These are phyloP conservation scores for Aspergillus fischeri DNA, from an alignment of 2,329 filamentous ascomycete genomes.

Conservation along the genomic window DNA sequence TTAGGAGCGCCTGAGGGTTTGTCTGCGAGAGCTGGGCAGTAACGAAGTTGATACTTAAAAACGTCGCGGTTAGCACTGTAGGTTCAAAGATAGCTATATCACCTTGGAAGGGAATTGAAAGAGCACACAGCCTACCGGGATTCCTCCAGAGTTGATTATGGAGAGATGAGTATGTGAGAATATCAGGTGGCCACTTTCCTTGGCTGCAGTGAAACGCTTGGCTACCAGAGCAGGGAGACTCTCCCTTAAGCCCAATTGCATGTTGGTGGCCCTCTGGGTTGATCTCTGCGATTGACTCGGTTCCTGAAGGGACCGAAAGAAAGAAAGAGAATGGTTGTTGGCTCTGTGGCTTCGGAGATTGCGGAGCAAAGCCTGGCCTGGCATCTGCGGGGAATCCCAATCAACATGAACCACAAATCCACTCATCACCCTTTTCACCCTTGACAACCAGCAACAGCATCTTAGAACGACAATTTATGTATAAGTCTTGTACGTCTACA, in stretches of 20 bases:
- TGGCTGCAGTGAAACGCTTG: slow-evolving; percentile 33
- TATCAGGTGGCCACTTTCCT: slow-evolving; percentile 32
- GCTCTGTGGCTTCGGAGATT: slow-evolving; percentile 3
- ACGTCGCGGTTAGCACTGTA: not conserved
- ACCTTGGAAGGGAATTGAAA: not conserved
- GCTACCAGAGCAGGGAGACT: slow-evolving; percentile 33
- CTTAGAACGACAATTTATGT: not conserved
- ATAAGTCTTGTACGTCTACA: not conserved
- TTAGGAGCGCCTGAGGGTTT: slow-evolving; percentile 34
- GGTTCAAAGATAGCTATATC: not conserved
- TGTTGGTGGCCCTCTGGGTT: slow-evolving; percentile 9
- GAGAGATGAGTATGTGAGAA: slow-evolving; percentile 40
- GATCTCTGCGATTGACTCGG: not conserved
- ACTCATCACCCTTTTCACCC: not conserved
- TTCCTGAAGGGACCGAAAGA: slow-evolving; percentile 2
- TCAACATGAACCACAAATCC: not conserved
- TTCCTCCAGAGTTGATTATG: slow-evolving; percentile 29
- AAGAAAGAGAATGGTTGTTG: slow-evolving; percentile 1
- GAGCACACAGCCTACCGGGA: slow-evolving; percentile 27
- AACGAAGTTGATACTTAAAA: slow-evolving; percentile 45
- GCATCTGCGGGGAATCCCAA: not conserved
- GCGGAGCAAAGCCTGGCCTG: not conserved
- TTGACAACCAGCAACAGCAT: not conserved
- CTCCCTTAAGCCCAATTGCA: slow-evolving; percentile 37
- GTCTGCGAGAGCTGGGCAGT: slow-evolving; percentile 46